Evolutionary conservation across 1,139 yeast species (phyloP), one percentile per base, ranked within the genome.

Genomic region (Geotrichum histeridarum): DNA sequence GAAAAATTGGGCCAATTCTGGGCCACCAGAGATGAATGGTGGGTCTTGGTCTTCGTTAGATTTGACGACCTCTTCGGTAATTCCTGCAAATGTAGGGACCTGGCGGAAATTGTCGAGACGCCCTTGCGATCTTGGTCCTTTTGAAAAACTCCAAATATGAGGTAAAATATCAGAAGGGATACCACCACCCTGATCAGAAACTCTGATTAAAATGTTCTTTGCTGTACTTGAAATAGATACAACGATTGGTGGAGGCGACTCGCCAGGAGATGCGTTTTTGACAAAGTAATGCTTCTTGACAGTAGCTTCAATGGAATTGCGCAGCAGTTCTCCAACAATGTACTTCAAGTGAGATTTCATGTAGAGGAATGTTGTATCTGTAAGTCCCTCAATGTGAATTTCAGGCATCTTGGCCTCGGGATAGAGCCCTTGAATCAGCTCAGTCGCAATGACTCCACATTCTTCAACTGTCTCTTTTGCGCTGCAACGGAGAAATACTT

Each of bases 141-240:
- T 70, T 14, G 70, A 65, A 72, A 91, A 91, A 0, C 95, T 86
- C 96, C 96, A 91, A 8, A 90, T 76, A 53, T 82, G 78, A 8
- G 76, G 73, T 39, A 85, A 71, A 44, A 80, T 75, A 38, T 79
- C 81, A 50, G 78, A 78, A 12, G 78, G 74, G 37, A 87, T 73
- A 1, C 98, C 99, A 18, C 97, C 97, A 6, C 96, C 97, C 61
- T 81, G 84, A 68, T 91, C 99, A 3, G 94, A 84, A 51, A 91
- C 81, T 53, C 96, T 77, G 67, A 91, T 85, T 4, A 83, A 74
- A 37, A 88, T 83, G 49, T 83, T 81, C 50, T 82, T 83, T 17
- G 79, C 76, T 33, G 88, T 80, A 60, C 84, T 79, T 1, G 87
- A 76, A 17, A 91, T 79, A 8, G 90, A 81, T 9, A 91, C 86